phyloP scores from a whole-genome alignment of 495 filamentous ascomycete genomes.

The Lophium mytilinum region DNA sequence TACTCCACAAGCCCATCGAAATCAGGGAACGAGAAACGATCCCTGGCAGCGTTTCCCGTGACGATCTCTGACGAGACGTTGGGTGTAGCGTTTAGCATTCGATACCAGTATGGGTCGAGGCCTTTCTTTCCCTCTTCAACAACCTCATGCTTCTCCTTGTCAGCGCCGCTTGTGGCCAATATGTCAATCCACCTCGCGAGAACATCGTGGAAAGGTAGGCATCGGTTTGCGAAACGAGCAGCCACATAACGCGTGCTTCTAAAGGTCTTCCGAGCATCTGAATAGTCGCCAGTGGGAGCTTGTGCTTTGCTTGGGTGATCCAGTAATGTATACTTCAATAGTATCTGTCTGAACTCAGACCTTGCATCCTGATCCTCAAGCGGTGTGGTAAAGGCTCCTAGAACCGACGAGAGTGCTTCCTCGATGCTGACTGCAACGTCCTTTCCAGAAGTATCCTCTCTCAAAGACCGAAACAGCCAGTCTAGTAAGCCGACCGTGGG shows the following conservation, averaged over 20 bases:
- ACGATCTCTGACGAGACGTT: constrained; percentile 11
- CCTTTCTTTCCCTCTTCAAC: constrained; percentile 86
- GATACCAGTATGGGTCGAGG: constrained; percentile 72
- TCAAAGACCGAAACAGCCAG: constrained; percentile 77
- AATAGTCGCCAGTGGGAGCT: neutral
- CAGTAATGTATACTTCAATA: constrained; percentile 30
- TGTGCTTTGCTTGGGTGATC: constrained; percentile 24
- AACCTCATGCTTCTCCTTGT: constrained; percentile 65
- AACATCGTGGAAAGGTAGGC: constrained; percentile 69
- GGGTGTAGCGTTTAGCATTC: constrained; percentile 45
- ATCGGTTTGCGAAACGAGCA: constrained; percentile 87
- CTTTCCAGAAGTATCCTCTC: constrained; percentile 65
- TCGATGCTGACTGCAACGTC: constrained; percentile 80
- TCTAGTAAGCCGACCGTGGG: constrained; percentile 52
- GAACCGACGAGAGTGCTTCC: constrained; percentile 71
- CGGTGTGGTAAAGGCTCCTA: constrained; percentile 48
- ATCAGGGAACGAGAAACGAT: constrained; percentile 26
- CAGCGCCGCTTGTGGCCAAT: constrained; percentile 59
- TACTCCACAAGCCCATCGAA: constrained; percentile 29
- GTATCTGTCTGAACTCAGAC: constrained; percentile 41
- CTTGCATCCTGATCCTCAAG: constrained; percentile 38
- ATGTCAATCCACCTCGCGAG: constrained; percentile 82
- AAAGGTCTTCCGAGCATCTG: constrained; percentile 24
- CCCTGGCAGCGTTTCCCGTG: constrained; percentile 10
- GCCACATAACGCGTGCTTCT: constrained; percentile 70